Base-by-base conservation (phyloP, 2,329 filamentous ascomycete species). In the Basipetospora chlamydospora region DNA sequence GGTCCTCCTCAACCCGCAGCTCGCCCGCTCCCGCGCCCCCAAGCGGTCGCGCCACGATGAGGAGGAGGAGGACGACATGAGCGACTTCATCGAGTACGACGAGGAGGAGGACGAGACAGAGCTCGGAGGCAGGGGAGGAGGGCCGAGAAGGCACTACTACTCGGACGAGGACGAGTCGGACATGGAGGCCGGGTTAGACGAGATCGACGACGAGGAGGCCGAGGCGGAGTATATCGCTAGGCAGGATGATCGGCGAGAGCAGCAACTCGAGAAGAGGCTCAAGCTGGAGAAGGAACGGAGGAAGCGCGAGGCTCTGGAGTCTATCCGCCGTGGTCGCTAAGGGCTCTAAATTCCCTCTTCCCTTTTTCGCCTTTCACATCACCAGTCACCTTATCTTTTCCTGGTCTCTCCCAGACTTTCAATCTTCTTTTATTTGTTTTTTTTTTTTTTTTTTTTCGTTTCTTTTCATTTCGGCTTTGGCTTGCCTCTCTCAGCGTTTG, bases 101-200 rank as follows among this genome's bases (percentile, higher is more conserved):
- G 70, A 73, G 10, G 70, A 73, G 0, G 68, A 70, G 10, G 59
- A 56, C 5, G 62, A 66, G 1, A 55, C 52, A 2, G 47, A 48
- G 22, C 47, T 44, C 4, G 53, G 44, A 10, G 54, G 58, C 6
- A 59, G 55, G 22, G 56, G 58, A 9, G n/a, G n/a, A n/a, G 23
- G 15, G 5, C 25, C 25, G 2, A 17, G 13, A 5, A 25, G 25
- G 16, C 28, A 34, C 25, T 44, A 44, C 18, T 78, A 81, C 43
- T 67, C 62, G 3, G 77, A 73, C 1, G 79, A 80, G 38, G 73
- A 53, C 5, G 80, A 77, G 5, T 83, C 78, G 5, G 81, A 84
- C 47, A 86, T 86, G 78, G 80, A 86, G 53, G 82, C 79, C 2
- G 80, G 79, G 23, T 53, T 79, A 26, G 77, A 77, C 41, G 80